These are phyloP conservation scores for Adansonia gregorii DNA, from an alignment of 441 rosid genomes.

Conservation along the genomic window DNA sequence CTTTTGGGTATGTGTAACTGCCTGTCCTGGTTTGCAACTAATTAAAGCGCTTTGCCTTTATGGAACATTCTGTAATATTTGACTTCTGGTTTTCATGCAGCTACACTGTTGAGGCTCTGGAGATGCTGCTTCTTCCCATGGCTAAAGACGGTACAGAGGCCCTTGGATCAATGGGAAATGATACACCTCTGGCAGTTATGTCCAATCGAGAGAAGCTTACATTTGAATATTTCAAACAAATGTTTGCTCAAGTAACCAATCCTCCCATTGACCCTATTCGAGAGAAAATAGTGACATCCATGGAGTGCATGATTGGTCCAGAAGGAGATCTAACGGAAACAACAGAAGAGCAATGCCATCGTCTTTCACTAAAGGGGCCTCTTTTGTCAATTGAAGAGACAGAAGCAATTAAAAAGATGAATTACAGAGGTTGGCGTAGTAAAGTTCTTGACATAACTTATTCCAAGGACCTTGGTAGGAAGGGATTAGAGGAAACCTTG, in stretches of 20 bases:
- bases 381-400: conserved; percentile 81
- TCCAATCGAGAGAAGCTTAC: conserved; percentile 86
- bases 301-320: conserved; percentile 99
- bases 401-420: conserved; percentile 90
- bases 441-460: conserved; percentile 93
- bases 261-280: conserved; percentile 99
- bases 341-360: conserved; percentile 94
- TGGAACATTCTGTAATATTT: conserved; percentile 22
- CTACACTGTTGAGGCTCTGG: conserved; percentile 94
- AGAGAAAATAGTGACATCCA: conserved; percentile 98
- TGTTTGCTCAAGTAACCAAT: conserved; percentile 99
- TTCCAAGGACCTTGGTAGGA: conserved; percentile 71
- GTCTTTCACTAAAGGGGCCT: conserved; percentile 88
- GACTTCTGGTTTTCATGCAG: conserved; percentile 45
- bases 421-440: conserved; percentile 88
- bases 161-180: conserved; percentile 99
- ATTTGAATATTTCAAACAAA: conserved; percentile 98
- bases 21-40: not conserved
- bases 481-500: conserved; percentile 91
- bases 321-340: conserved; percentile 99
- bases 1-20: conserved; percentile 79
- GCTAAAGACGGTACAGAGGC: conserved; percentile 96
- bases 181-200: conserved; percentile 97
- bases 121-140: conserved; percentile 99
- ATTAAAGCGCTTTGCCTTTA: conserved; percentile 4